Evolutionary conservation across 2,329 filamentous ascomycete genomes (phyloP), one percentile per base, ranked within the genome.

Genomic region (Bimuria novae-zelandiae): DNA sequence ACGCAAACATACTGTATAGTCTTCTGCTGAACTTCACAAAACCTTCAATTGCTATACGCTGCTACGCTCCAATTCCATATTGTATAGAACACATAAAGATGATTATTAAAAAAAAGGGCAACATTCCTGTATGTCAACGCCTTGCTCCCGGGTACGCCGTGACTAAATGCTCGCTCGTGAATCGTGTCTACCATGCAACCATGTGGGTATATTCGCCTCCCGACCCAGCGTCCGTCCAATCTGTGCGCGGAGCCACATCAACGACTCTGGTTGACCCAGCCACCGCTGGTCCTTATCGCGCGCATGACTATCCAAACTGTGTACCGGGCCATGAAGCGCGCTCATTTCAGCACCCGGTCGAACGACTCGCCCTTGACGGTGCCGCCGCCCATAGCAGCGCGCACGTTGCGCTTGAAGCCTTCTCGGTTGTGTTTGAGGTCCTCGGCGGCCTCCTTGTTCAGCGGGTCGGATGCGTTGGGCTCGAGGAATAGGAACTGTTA

Each of bases 361-460:
- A 92, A 99, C 6, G 76, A 74, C 62, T 86, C 80, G 2, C 86
- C 88, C 74, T 85, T 87, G 35, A 97, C 86, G 0, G 77, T 77
- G 6, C 92, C 91, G 47, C 94, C 94, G 3, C 79, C 81, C 90
- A 99, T 96, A 6, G 91, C 83, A 19, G 82, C 82, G 67, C 89
- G 84, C 33, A 97, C 94, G 69, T 97, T 97, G 56, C 91, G 82
- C 81, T 92, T 94, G 78, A 99, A 99, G 25, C 82, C 84, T 49
- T 97, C 94, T 32, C 92, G 80, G 74, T 94, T 96, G 42, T 82
- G 81, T 66, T 93, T 86, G 63, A 99, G 80, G 70, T 97, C 94
- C 56, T 97, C 92, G 3, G 94, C 94, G 0, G 94, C 94, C 69
- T 97, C 93, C 80, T 99, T 97, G 77, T 99, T 99, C 56, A 99